Conservation (phyloP, 352 stramenopile species). For the Globisporangium radiosum region DNA sequence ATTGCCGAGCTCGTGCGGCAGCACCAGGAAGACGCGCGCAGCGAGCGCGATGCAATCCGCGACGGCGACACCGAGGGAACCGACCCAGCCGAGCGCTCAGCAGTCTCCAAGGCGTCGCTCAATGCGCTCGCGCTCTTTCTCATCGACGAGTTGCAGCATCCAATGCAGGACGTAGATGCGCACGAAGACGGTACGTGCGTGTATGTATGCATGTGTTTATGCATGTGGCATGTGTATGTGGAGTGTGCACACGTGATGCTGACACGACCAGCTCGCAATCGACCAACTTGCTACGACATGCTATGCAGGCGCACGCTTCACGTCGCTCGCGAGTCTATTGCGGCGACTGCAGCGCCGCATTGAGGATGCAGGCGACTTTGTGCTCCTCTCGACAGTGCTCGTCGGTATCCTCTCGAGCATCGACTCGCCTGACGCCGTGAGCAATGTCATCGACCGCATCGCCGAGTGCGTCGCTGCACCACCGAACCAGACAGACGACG, state of each 20-base stretch:
- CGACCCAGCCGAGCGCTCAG: not conserved
- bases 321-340: slow-evolving; percentile 35
- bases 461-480: slow-evolving; percentile 45
- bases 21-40: slow-evolving; percentile 26
- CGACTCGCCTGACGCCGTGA: slow-evolving; percentile 54
- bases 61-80: not conserved
- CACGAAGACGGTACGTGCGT: slow-evolving; percentile 2
- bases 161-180: slow-evolving; percentile 7
- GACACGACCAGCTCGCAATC: not conserved
- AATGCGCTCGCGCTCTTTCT: slow-evolving; percentile 49
- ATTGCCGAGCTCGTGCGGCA: slow-evolving; percentile 43
- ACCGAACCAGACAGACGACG: slow-evolving; percentile 9
- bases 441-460: slow-evolving; percentile 61
- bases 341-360: slow-evolving; percentile 36
- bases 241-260: not conserved
- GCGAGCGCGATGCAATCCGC: not conserved
- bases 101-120: slow-evolving; percentile 28
- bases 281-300: not conserved
- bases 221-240: no score
- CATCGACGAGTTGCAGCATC: slow-evolving; percentile 44
- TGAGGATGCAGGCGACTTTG: slow-evolving; percentile 25
- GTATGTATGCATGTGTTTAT: not conserved
- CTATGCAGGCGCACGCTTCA: slow-evolving; percentile 11
- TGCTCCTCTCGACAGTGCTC: slow-evolving; percentile 37
- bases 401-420: slow-evolving; percentile 47